Evolutionary conservation across 1,139 yeast genomes (phyloP), one percentile per base, ranked within the genome.

Genomic region (Hyphopichia khmerensis): DNA sequence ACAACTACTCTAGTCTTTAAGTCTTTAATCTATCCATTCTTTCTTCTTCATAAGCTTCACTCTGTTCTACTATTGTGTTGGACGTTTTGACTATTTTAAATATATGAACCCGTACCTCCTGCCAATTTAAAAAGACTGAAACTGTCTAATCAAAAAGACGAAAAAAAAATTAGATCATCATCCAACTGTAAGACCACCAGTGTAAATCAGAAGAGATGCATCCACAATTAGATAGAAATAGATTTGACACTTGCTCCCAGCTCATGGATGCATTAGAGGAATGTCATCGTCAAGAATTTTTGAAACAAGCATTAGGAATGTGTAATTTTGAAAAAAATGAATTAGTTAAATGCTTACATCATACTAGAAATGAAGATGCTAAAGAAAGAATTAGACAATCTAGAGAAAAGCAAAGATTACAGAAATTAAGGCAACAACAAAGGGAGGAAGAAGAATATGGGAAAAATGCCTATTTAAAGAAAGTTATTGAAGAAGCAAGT

Each of bases 281-380:
- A 59, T 93, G 99, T 60, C 97, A 91, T 57, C 75, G 81, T 47
- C 79, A 77, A 47, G 87, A 84, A 45, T 86, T 84, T 52, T 55
- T 87, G 49, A 77, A 80, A 54, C 81, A 87, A 58, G 83, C 88
- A n/a, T 69, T 88, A 51, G 98, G 98, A 32, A 71, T 80, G 50
- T 93, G 99, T 66, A 89, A 89, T 63, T 83, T 83, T 47, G 85
- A 86, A 55, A 90, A 90, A 58, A 88, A 87, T 48, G 91, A 87
- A 45, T 72, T 93, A 40, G 66, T 85, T 37, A 71, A 80, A 57
- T 93, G 99, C 64, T 72, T 93, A 34, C 95, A 89, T 56, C 80
- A 79, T 45, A 87, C 95, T 14, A 77, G 97, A 60, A 61, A 82
- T 29, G 80, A 77, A 36, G 84, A 83, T 44, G 84, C 89, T 44